Conservation (phyloP, 495 filamentous ascomycete species). For the Chaetomidium leptoderma region DNA sequence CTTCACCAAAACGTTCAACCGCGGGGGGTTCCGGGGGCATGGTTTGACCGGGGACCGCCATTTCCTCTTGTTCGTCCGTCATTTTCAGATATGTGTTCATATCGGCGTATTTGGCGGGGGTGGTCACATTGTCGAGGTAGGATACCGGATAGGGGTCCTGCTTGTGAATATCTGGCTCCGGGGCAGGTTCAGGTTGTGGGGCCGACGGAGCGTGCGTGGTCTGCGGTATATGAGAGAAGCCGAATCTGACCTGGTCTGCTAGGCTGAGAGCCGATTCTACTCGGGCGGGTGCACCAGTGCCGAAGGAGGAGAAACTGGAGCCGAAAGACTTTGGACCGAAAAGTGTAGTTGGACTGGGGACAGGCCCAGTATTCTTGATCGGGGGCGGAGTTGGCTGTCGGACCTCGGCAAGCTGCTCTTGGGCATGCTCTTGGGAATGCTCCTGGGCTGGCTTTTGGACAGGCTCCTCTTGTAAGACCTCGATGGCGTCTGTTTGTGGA, state of each 20-base stretch:
- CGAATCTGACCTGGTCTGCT: conserved; percentile 34
- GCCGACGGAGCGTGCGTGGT: conserved; percentile 8
- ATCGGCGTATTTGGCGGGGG: conserved; percentile 16
- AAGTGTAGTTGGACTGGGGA: conserved; percentile 6
- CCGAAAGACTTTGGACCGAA: conserved; percentile 18
- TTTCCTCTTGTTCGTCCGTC: conserved; percentile 12
- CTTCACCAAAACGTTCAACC: conserved; percentile 19
- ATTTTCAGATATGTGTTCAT: conserved; percentile 15
- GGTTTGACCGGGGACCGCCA: conserved; percentile 4
- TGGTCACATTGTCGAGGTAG: conserved; percentile 21
- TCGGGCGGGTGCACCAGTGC: conserved; percentile 15
- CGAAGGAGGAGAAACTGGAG: conserved; percentile 26
- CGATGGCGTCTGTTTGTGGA: too few relatives aligned
- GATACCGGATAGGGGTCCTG: conserved; percentile 25
- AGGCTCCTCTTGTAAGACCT: too few relatives aligned
- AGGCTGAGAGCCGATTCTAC: conserved; percentile 20
- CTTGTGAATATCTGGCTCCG: not conserved
- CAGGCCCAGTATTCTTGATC: not conserved
- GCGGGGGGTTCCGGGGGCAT: conserved; percentile 8
- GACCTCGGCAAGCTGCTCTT: not conserved
- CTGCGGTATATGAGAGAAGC: conserved; percentile 32
- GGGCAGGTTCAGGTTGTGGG: not conserved
- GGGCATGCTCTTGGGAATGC: too few relatives aligned
- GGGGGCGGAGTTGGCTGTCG: not conserved
- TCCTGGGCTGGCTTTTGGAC: too few relatives aligned